Conservation (phyloP, 2,329 filamentous ascomycete species). For the Fusarium gaditjirri region DNA sequence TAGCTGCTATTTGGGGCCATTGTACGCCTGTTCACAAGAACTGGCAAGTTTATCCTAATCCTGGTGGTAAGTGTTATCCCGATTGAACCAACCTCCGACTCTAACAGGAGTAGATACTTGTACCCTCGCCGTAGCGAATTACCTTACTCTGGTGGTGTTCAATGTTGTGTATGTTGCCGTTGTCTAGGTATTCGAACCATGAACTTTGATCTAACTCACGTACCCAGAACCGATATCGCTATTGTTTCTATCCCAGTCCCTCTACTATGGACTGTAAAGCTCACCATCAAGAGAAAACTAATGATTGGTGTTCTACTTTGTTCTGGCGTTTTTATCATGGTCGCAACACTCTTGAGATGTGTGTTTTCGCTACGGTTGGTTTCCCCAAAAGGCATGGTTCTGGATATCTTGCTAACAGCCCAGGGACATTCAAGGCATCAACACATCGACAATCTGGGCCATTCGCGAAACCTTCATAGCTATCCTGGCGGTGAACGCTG, state of each 20-base stretch:
- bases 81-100: fast-evolving
- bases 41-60: slow-evolving; percentile 55
- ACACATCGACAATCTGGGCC: slow-evolving; percentile 55
- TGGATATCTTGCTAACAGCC: not conserved
- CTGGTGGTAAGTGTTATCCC: slow-evolving; percentile 47
- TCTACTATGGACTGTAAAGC: slow-evolving; percentile 53
- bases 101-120: slow-evolving; percentile 45
- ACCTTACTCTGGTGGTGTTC: slow-evolving; percentile 50
- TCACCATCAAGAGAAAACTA: slow-evolving; percentile 52
- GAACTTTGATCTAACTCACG: slow-evolving; percentile 5
- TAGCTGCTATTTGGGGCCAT: slow-evolving; percentile 50
- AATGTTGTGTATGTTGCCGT: slow-evolving; percentile 49
- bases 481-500: slow-evolving; percentile 56
- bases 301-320: slow-evolving; percentile 54
- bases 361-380: slow-evolving; percentile 48
- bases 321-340: slow-evolving; percentile 57
- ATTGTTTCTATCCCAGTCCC: slow-evolving; percentile 55
- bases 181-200: not conserved
- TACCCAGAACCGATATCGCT: slow-evolving; percentile 51
- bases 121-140: slow-evolving; percentile 51
- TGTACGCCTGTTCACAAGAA: slow-evolving; percentile 52
- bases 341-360: slow-evolving; percentile 55
- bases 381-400: fast-evolving
- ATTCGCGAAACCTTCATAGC: slow-evolving; percentile 57
- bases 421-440: slow-evolving; percentile 50